Evolutionary conservation across 2,329 filamentous ascomycete genomes (phyloP).

Genomic region (Apiospora rasikravindrae): DNA sequence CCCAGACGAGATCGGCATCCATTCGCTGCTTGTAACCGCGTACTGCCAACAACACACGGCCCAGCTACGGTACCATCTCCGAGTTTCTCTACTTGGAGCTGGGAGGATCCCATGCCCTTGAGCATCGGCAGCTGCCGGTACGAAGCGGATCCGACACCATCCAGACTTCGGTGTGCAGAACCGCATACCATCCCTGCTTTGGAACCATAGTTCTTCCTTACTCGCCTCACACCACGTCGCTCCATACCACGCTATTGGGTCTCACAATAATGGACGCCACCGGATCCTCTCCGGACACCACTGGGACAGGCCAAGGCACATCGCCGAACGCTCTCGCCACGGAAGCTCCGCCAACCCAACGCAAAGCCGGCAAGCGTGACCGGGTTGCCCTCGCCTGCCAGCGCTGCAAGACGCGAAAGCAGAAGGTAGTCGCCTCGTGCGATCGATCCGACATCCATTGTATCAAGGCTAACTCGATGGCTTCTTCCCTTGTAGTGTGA

Average conservation of each 20-base stretch:
- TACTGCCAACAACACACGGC: neutral
- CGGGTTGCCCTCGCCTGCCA: slow-evolving; percentile 37
- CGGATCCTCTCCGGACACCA: slow-evolving; percentile 34
- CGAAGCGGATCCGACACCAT: slow-evolving; percentile 14
- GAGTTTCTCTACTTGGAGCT: slow-evolving; percentile 3
- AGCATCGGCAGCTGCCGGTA: slow-evolving; percentile 10
- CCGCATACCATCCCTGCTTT: slow-evolving; percentile 19
- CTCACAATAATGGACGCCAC: slow-evolving; percentile 28
- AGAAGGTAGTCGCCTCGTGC: slow-evolving; percentile 31
- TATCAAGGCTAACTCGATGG: neutral
- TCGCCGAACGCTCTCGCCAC: slow-evolving; percentile 26
- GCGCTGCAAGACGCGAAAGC: slow-evolving; percentile 37
- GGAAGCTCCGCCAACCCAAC: slow-evolving; percentile 29
- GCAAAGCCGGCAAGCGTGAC: slow-evolving; percentile 35
- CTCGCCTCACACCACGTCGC: slow-evolving; percentile 18
- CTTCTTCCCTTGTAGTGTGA: slow-evolving; percentile 30
- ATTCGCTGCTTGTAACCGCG: neutral
- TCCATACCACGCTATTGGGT: slow-evolving; percentile 23
- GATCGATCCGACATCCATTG: neutral
- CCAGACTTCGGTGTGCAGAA: slow-evolving; percentile 17
- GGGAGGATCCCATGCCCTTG: slow-evolving; percentile 9
- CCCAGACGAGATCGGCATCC: neutral
- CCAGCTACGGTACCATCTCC: slow-evolving; percentile 15
- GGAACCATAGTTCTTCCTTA: slow-evolving; percentile 17
- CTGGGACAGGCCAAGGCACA: slow-evolving; percentile 26